Evolutionary conservation across 1,139 yeast genomes (phyloP), one percentile per base, ranked within the genome.

Genomic region (Wickerhamomyces sp.): DNA sequence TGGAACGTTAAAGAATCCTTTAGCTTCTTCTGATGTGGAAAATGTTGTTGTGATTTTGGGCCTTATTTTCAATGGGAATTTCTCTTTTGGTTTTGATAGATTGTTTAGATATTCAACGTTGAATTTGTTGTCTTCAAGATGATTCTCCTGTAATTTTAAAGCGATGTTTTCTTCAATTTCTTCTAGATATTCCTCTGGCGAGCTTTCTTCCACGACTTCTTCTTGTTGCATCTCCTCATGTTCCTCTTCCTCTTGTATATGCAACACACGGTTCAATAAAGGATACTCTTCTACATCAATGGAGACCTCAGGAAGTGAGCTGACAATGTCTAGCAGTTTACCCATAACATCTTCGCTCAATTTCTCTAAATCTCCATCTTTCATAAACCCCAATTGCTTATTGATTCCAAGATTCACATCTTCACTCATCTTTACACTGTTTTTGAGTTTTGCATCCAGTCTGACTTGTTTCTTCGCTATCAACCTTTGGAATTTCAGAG

Each of bases 401-500:
- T 43, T 43, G n/a, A 43, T 7, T 12, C 28, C 26, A 9, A 26
- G 31, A 33, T 39, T 43, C 13, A 45, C 19, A 20, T 31, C 17
- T 1, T 45, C 47, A 3, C 43, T 29, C 1, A 35, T 15, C 3
- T 37, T 30, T 7, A 39, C 14, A 4, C 33, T 29, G 15, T 25
- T 37, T 12, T 41, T 42, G 10, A 42, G 24, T 9, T 27, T 22
- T 12, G 41, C 40, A 7, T 42, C 36, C 5, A 47, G 2, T 13
- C 37, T 46, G 4, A 15, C 16, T n/a, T 41, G 26, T 7, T 36
- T 39, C 21, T 31, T 41, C 3, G 35, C 19, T 6, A 46, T 52
- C 10, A 44, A 46, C 7, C 41, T 35, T 12, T 67, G 51, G 10
- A 44, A 44, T 31, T 57, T 57, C 22, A 30, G n/a, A 3, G 49